Conservation (phyloP, 73 alveolate species). For the Tetrahymena thermophila region DNA sequence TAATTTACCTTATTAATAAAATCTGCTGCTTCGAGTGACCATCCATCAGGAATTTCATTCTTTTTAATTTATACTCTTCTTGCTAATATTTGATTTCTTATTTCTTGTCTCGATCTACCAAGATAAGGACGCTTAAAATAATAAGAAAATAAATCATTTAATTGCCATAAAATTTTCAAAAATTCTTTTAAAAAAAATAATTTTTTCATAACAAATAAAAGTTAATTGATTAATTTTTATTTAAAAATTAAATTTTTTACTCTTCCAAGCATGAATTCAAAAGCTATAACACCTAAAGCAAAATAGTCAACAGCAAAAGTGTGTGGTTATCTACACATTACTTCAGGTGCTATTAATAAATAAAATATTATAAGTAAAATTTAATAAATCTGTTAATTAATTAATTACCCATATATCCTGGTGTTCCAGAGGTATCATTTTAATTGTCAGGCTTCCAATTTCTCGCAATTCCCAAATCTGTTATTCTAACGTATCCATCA, state of each 20-base stretch:
- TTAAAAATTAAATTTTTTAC: background rate
- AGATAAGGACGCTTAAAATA: slow-evolving; percentile 54
- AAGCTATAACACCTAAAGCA: slow-evolving; percentile 76
- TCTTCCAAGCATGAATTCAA: slow-evolving; percentile 65
- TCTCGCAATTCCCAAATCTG: slow-evolving; percentile 75
- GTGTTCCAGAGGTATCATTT: slow-evolving; percentile 30
- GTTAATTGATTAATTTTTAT: background rate
- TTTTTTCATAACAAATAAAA: too few relatives aligned
- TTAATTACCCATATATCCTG: slow-evolving; percentile 31
- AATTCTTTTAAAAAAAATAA: too few relatives aligned
- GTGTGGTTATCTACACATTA: slow-evolving; percentile 66
- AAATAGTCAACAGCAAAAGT: slow-evolving; percentile 60
- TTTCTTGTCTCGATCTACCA: slow-evolving; percentile 59
- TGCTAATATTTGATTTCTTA: slow-evolving; percentile 60
- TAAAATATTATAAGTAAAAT: background rate
- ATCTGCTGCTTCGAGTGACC: slow-evolving; percentile 71
- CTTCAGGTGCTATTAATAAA: slow-evolving; percentile 67
- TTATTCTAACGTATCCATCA: slow-evolving; percentile 57
- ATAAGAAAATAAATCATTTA: background rate
- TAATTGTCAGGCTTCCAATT: slow-evolving; percentile 48
- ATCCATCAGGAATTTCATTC: slow-evolving; percentile 55
- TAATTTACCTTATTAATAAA: slow-evolving; percentile 56
- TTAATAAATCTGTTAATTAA: background rate
- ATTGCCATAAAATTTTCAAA: too few relatives aligned
- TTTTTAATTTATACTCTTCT: slow-evolving; percentile 47